Conservation (phyloP, 257 asterid genomes). For the Przewalskia tangutica region DNA sequence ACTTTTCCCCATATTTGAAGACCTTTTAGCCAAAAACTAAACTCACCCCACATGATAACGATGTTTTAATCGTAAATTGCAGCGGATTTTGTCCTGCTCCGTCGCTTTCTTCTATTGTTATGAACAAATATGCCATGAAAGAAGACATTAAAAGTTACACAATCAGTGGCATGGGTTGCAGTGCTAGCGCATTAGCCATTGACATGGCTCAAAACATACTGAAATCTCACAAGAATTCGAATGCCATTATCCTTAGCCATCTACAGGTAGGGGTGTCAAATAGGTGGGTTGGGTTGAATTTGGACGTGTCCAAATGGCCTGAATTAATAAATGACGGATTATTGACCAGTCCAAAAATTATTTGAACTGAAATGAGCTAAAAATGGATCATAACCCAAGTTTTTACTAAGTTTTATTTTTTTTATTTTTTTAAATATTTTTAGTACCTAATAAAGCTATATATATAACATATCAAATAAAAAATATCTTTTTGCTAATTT, state of each 20-base stretch:
- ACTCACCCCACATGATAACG: conserved; percentile 32
- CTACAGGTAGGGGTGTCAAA: conserved; percentile 27
- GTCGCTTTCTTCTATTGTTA: conserved; percentile 48
- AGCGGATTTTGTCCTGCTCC: conserved; percentile 89
- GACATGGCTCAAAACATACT: conserved; percentile 55
- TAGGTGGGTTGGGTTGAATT: no score
- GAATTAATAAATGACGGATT: no score
- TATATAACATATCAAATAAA: no score
- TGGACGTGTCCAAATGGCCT: no score
- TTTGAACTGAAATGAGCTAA: no score
- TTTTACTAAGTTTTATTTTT: no score
- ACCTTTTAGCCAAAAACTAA: conserved; percentile 41
- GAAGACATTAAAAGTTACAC: conserved; percentile 59
- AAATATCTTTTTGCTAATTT: no score
- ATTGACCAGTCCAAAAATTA: no score
- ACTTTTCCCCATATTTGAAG: conserved; percentile 50
- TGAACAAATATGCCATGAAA: conserved; percentile 41
- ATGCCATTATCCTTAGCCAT: conserved; percentile 60
- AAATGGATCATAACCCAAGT: no score
- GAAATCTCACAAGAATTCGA: conserved; percentile 26
- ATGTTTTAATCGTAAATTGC: conserved; percentile 70
- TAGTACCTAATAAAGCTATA: no score
- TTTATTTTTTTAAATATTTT: no score
- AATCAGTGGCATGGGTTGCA: conserved; percentile 87
- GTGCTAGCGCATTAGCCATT: conserved; percentile 64